Percentiles rank a stretch among this genome's conserved stretches.
These are phyloP conservation scores for Colletotrichum sublineola DNA, from an alignment of 2,329 filamentous ascomycete genomes.

Conservation along the genomic window DNA sequence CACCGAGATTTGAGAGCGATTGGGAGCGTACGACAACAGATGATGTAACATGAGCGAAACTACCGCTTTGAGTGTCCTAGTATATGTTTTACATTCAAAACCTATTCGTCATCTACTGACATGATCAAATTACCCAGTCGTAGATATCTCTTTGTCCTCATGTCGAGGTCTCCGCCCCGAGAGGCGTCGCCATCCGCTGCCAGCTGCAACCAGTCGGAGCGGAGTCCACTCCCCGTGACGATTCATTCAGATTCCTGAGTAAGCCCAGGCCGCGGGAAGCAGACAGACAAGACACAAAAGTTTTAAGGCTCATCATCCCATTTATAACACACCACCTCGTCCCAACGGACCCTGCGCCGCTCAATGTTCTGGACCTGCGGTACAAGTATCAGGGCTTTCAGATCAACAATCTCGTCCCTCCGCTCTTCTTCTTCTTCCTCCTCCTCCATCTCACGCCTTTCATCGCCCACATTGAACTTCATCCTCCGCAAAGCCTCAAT, in stretches of 20 bases:
- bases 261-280: constrained; percentile 26
- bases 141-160: neutral
- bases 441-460: constrained; percentile 38
- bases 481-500: constrained; percentile 1
- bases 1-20: neutral
- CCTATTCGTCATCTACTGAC: neutral
- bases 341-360: constrained; percentile 7
- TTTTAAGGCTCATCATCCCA: constrained; percentile 41
- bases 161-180: neutral
- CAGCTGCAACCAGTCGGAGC: constrained; percentile 9
- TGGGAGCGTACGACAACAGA: neutral
- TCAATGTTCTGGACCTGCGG: constrained; percentile 33
- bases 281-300: neutral
- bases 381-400: constrained; percentile 20
- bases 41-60: neutral
- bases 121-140: neutral
- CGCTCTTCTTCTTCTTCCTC: constrained; percentile 2
- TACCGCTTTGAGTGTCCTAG: fast-evolving
- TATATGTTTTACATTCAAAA: neutral
- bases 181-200: neutral
- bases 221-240: constrained; percentile 16
- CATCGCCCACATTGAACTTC: constrained; percentile 2
- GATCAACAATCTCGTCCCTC: constrained; percentile 28
- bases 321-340: constrained; percentile 35
- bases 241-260: constrained; percentile 38